Conservation (phyloP, 2,329 filamentous ascomycete species). For the Botrytis porri region DNA sequence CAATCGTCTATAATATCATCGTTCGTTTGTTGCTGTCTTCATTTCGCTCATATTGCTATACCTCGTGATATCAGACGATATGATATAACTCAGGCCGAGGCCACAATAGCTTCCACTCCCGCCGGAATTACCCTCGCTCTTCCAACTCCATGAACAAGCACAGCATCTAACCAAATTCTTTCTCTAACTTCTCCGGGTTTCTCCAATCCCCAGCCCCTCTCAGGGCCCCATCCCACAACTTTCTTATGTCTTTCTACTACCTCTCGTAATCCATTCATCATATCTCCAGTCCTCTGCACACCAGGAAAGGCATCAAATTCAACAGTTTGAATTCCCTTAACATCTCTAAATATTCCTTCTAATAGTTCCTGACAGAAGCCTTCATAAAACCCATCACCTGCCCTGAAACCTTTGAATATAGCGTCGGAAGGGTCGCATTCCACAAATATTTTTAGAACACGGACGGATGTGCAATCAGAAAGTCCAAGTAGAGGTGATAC, state of each 20-base stretch:
- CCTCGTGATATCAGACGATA: not conserved
- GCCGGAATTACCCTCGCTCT: slow-evolving; percentile 6
- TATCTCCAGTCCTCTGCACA: slow-evolving; percentile 61
- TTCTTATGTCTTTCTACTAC: slow-evolving; percentile 49
- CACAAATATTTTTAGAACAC: slow-evolving; percentile 63
- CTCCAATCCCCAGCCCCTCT: slow-evolving; percentile 58
- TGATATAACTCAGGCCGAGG: not conserved
- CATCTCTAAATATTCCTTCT: slow-evolving; percentile 51
- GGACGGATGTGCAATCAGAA: slow-evolving; percentile 56
- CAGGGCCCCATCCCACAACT: slow-evolving; percentile 63
- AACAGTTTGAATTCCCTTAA: slow-evolving; percentile 56
- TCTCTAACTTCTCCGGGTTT: slow-evolving; percentile 40
- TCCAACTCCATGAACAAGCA: slow-evolving; percentile 26
- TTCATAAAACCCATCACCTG: slow-evolving; percentile 66
- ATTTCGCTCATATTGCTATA: not conserved
- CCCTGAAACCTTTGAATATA: slow-evolving; percentile 61
- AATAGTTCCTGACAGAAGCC: slow-evolving; percentile 60
- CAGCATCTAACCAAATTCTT: slow-evolving; percentile 31
- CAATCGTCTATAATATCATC: not conserved
- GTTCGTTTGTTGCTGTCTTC: not conserved
- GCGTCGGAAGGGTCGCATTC: slow-evolving; percentile 69
- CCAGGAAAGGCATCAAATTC: slow-evolving; percentile 68
- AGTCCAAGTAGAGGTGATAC: slow-evolving; percentile 64
- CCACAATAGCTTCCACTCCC: not conserved
- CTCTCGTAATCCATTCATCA: slow-evolving; percentile 60